These are phyloP conservation scores for Gelatoporia subvermispora DNA, from an alignment of 768 basidiomycete genomes.

Conservation along the genomic window DNA sequence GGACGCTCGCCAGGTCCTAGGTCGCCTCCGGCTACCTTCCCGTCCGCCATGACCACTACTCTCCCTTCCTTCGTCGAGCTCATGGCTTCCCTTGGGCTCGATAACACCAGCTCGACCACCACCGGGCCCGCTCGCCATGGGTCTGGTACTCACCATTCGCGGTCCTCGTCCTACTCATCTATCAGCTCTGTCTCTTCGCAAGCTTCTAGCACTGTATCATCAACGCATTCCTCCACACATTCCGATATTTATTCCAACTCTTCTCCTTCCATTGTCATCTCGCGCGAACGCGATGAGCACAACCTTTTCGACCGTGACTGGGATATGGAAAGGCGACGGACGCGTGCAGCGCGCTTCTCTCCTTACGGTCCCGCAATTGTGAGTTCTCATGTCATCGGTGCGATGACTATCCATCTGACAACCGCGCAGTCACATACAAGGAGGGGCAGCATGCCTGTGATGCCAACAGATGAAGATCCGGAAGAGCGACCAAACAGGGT, in stretches of 20 bases:
- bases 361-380: conserved; percentile 28
- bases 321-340: conserved; percentile 18
- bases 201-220: conserved; percentile 18
- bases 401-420: conserved; percentile 1
- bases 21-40: conserved; percentile 15
- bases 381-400: conserved; percentile 7
- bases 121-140: conserved; percentile 21
- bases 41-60: conserved; percentile 53
- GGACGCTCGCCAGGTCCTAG: conserved; percentile 11
- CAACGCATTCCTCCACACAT: conserved; percentile 11
- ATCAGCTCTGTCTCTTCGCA: conserved; percentile 19
- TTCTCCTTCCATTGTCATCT: conserved; percentile 14
- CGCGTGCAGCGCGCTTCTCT: conserved; percentile 26
- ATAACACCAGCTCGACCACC: conserved; percentile 36
- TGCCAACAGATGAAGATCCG: conserved; percentile 17
- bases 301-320: conserved; percentile 17
- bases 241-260: conserved; percentile 16
- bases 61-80: conserved; percentile 87
- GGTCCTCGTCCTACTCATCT: conserved; percentile 37
- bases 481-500: conserved; percentile 22
- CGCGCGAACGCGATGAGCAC: conserved; percentile 4
- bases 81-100: conserved; percentile 78
- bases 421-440: conserved; percentile 21
- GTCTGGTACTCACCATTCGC: conserved; percentile 29
- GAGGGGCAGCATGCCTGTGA: conserved; percentile 23